phyloP scores from a whole-genome alignment of 164 flowering plant species.

The Malania oleifera region DNA sequence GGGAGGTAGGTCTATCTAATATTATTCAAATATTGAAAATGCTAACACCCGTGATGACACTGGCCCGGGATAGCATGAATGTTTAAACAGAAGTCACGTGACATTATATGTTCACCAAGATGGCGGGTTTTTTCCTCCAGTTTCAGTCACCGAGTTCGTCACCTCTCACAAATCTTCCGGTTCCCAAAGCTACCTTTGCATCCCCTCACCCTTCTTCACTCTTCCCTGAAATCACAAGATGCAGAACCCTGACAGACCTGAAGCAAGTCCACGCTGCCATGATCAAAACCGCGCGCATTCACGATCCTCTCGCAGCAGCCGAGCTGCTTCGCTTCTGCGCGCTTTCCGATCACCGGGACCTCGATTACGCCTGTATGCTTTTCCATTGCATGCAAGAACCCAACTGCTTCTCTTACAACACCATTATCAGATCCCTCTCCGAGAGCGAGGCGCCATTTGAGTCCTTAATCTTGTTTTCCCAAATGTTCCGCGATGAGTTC shows the following conservation, averaged over 20 bases:
- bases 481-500: constrained; percentile 28
- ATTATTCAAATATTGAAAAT: too few species aligned
- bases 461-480: constrained; percentile 26
- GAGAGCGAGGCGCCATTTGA: constrained; percentile 29
- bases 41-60: too few species aligned
- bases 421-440: constrained; percentile 45
- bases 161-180: constrained; percentile 10
- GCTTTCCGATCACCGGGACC: constrained; percentile 21
- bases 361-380: constrained; percentile 29
- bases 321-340: constrained; percentile 38
- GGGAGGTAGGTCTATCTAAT: too few species aligned
- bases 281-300: constrained; percentile 49
- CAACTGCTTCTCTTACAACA: constrained; percentile 55
- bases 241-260: constrained; percentile 40
- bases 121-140: too few species aligned
- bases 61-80: too few species aligned
- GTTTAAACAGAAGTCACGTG: too few species aligned
- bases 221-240: constrained; percentile 32
- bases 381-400: constrained; percentile 33
- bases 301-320: constrained; percentile 47
- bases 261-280: constrained; percentile 47
- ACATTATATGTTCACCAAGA: too few species aligned
- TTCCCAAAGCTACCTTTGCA: constrained; percentile 12
- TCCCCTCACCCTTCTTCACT: constrained; percentile 23
- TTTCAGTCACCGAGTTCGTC: too few species aligned